Evolutionary conservation across 164 flowering plant genomes (phyloP), one percentile per base, ranked within the genome.

Genomic region (Vitis amurensis): DNA sequence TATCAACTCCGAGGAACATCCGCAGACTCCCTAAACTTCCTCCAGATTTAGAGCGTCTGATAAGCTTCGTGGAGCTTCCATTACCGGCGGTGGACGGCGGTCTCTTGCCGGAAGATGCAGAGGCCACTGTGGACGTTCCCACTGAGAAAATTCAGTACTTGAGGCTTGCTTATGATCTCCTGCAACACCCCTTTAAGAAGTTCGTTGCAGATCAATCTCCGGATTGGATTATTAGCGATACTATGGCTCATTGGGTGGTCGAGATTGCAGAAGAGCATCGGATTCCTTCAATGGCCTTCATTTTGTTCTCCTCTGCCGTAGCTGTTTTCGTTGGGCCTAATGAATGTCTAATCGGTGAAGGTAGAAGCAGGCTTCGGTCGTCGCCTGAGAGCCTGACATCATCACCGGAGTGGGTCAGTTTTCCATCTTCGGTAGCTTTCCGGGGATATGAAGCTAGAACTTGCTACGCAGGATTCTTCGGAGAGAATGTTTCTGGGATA

Each of bases 81-180:
- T 60, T 84, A 66, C 85, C 87, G 0, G 12, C 56, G 0, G 76
- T 78, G 1, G 70, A 75, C 2, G 56, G 17, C 9, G 56, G 63
- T 1, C 31, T 59, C 58, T 68, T 85, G 29, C 85, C 85, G 0
- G 74, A 70, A 19, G 69, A 67, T 11, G 70, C 76, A 0, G 87
- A 85, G 68, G 85, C 90, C 51, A 81, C 88, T 8, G 60, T 72
- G 1, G 88, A 87, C 57, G 0, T 87, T 3, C 72, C 69, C 8
- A 27, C 11, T 1, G 81, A 83, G 5, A 52, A 72, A 56, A 68
- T 79, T 2, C 74, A 66, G 37, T 65, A 73, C 51, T 70, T 84
- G 4, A 84, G 81, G 71, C 61, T 15, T 0, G 88, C 86, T 0
- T 83, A 71, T 50, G 90, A 87, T 67, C 57, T 8, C 47, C 64